Base-by-base conservation (phyloP, 2,329 filamentous ascomycete species). In the Neofusicoccum parvum region DNA sequence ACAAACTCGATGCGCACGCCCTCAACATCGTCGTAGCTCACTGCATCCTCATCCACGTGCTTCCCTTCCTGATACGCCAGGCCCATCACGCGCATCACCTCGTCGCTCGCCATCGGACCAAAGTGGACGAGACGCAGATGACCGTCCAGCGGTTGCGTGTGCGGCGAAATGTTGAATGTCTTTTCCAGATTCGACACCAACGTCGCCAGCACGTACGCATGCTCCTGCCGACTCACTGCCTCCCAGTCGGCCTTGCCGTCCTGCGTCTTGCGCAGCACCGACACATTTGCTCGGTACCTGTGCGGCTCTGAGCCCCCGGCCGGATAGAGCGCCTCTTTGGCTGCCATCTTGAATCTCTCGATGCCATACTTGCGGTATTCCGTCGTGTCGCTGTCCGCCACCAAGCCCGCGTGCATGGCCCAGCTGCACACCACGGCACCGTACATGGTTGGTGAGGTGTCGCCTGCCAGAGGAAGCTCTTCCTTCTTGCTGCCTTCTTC, bases 391-490 rank as follows among this genome's bases (percentile, higher is more conserved):
- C 91, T 95, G 80, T 97, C 93, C 71, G 92, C 93, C 23, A 98
- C 92, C 3, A 98, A 84, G 48, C 90, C 88, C 36, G 94, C 92
- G 73, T 98, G 94, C 72, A 98, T 88, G 20, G 91, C 94, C 85
- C 96, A 96, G 76, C 91, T 95, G 50, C 89, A 90, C 1, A 98
- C 94, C 23, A 97, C 92, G 27, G 90, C 90, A 32, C 92, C 94
- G 71, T 90, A 86, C 2, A 85, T 72, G 0, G 71, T 71, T 0
- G 75, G 74, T 0, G 67, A 71, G 3, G 70, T 74, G 59, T 53
- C 56, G 37, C 23, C 76, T 72, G 37, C 76, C 70, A n/a, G 76
- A 1, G 76, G 69, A 3, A 78, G 69, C 7, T 70, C 67, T 45
- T 75, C 74, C 64, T 84, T 81, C 39, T 81, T 76, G 11, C 77